Conservation (phyloP, 1,284 basidiomycete species). For the Vanrija humicola region DNA sequence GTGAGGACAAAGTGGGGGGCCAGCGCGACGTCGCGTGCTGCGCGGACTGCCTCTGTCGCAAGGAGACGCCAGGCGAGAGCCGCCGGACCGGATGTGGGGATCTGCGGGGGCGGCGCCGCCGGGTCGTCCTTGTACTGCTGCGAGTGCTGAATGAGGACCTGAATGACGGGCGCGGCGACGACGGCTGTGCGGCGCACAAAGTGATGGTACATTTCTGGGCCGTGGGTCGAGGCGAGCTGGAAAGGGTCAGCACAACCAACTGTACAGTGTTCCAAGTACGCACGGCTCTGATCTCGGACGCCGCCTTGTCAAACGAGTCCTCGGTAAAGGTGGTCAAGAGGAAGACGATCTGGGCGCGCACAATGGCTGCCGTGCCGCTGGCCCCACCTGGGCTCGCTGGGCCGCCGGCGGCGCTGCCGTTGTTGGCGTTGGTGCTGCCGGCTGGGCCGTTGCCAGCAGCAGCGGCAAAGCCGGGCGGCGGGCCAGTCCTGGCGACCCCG, state of each 20-base stretch:
- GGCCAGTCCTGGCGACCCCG: constrained; percentile 43
- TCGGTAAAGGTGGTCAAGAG: constrained; percentile 87
- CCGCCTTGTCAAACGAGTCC: constrained; percentile 88
- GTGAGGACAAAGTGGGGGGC: constrained; percentile 46
- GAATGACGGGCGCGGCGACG: constrained; percentile 53
- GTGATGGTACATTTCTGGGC: constrained; percentile 89
- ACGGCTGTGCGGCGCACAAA: constrained; percentile 89
- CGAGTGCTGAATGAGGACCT: constrained; percentile 40
- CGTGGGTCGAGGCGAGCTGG: constrained; percentile 89
- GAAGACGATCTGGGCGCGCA: constrained; percentile 72
- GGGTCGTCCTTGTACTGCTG: constrained; percentile 43
- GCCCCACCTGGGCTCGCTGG: constrained; percentile 9
- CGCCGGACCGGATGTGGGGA: constrained; percentile 34
- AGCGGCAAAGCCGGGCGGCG: constrained; percentile 42
- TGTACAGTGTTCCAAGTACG: constrained; percentile 45
- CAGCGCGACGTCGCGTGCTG: constrained; percentile 45
- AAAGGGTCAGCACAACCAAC: neutral
- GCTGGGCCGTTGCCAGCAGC: constrained; percentile 2
- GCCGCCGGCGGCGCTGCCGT: constrained; percentile 10
- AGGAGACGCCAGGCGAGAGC: constrained; percentile 47
- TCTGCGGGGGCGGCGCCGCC: constrained; percentile 38
- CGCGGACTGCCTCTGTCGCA: constrained; percentile 42
- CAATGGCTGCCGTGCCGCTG: constrained; percentile 47
- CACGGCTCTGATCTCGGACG: constrained; percentile 84
- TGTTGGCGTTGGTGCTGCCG: neutral